A percentile compares a stretch with the other conserved stretches of the same genome.
Conservation (phyloP, 148 eudicot species). For the Nepenthes mirabilis region DNA sequence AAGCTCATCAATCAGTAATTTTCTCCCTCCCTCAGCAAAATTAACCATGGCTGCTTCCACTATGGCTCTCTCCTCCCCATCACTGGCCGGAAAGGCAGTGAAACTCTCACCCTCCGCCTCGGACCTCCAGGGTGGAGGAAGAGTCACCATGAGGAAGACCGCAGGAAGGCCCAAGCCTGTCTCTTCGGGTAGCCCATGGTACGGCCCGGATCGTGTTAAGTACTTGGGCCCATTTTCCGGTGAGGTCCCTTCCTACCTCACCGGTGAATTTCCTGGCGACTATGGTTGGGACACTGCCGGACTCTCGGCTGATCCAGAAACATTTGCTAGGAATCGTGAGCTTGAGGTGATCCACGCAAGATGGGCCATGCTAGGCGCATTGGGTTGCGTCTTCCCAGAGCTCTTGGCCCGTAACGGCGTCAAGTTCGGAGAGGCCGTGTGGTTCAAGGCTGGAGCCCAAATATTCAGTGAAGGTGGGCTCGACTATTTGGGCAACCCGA, state of each 20-base stretch:
- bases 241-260: conserved; percentile 5
- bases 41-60: conserved; percentile 22
- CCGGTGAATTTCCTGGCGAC: too few relatives aligned
- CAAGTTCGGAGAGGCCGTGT: neutral
- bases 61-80: conserved; percentile 27
- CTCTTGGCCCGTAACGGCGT: neutral
- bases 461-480: too few relatives aligned
- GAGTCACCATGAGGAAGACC: conserved; percentile 20
- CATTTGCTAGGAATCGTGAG: conserved; percentile 7
- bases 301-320: conserved; percentile 29
- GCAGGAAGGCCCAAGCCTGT: conserved; percentile 12
- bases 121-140: conserved; percentile 8
- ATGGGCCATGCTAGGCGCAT: conserved; percentile 27
- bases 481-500: neutral
- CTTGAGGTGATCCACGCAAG: conserved; percentile 25
- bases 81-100: conserved; percentile 20
- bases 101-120: neutral
- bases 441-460: too few relatives aligned
- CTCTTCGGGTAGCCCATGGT: conserved; percentile 25
- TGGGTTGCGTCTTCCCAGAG: neutral
- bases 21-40: neutral
- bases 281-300: conserved; percentile 6
- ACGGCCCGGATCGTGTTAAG: conserved; percentile 1
- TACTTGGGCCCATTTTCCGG: conserved; percentile 36
- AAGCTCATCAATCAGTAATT: neutral